Evolutionary conservation across 176 grass and related monocot species (phyloP), one percentile per base, ranked within the genome.

Genomic region (Bonia amplexicaulis): DNA sequence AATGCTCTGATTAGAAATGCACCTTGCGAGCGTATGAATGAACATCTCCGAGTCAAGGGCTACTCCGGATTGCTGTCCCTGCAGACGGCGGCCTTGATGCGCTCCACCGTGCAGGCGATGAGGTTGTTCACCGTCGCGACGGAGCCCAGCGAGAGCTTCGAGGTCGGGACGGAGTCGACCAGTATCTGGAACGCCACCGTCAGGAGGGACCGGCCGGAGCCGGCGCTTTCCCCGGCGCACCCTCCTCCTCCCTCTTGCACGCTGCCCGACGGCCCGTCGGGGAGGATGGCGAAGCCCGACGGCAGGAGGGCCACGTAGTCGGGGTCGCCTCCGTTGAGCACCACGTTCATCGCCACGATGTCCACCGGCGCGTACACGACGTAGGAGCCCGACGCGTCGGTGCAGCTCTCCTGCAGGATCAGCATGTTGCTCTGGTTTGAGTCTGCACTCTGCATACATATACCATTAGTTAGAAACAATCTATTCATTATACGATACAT

Each of bases 381-480:
- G 47, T 95, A 95, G 0, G 93, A 98, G 6, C 96, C 96, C 0
- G 93, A 93, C 15, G 84, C 75, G 29, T 98, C 96, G 2, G 89
- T 95, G 93, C 93, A 95, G 88, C 93, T 98, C 91, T 98, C 96
- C 77, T 98, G 96, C 54, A 98, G 91, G 66, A 98, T 93, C 87
- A 98, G 82, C 96, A 95, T 98, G 91, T 95, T 95, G 89, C 96
- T 92, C 73, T 98, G 96, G 76, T 95, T 95, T 3, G 93, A 93
- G 69, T 95, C 95, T 51, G 91, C 76, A 77, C 96, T 95, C 95
- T 98, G 76, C 54, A 85, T 0, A 17, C 8, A 72, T 46, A 69
- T 4, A 25, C 11, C 20, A 25, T 71, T 25, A 14, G 6, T 71
- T 46, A 42, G 10, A 1, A 3, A 25, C 6, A 25, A 71, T 22